Conservation (phyloP, 1,284 basidiomycete species). For the Neotropicomus parvogracilis region DNA sequence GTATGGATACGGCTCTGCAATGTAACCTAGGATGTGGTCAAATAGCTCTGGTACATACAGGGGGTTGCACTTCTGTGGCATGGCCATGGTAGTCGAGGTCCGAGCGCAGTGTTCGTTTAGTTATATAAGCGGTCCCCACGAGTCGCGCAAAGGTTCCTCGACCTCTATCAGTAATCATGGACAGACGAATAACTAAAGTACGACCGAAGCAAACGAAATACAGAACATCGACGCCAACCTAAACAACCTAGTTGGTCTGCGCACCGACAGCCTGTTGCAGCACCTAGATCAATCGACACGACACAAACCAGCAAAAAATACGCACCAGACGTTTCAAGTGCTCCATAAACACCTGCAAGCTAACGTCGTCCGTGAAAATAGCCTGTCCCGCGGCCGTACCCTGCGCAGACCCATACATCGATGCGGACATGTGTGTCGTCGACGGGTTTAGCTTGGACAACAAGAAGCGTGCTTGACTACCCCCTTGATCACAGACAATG, state of each 20-base stretch:
- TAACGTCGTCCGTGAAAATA: conserved; percentile 99
- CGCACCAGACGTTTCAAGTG: conserved; percentile 84
- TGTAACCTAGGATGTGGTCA: no score
- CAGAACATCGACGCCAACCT: neutral
- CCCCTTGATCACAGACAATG: conserved; percentile 97
- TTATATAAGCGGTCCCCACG: no score
- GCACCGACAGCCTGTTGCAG: conserved; percentile 60
- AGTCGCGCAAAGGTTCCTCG: conserved; percentile 11
- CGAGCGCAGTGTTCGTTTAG: no score
- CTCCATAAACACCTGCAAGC: conserved; percentile 95
- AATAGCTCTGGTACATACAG: no score
- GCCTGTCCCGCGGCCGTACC: conserved; percentile 76
- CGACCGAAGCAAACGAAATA: neutral
- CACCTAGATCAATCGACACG: conserved; percentile 4
- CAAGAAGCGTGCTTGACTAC: conserved; percentile 96
- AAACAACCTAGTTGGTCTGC: conserved; percentile 53
- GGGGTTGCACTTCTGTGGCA: no score
- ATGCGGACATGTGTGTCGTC: conserved; percentile 93
- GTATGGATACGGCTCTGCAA: no score
- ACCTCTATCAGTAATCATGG: conserved; percentile 14
- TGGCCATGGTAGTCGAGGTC: no score
- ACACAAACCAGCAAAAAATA: conserved; percentile 9
- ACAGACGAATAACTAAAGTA: conserved; percentile 16
- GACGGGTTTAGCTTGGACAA: conserved; percentile 96
- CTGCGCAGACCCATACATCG: conserved; percentile 76